Evolutionary conservation across 495 filamentous ascomycete genomes (phyloP), one percentile per base, ranked within the genome.

Genomic region (Talaromyces ruber): DNA sequence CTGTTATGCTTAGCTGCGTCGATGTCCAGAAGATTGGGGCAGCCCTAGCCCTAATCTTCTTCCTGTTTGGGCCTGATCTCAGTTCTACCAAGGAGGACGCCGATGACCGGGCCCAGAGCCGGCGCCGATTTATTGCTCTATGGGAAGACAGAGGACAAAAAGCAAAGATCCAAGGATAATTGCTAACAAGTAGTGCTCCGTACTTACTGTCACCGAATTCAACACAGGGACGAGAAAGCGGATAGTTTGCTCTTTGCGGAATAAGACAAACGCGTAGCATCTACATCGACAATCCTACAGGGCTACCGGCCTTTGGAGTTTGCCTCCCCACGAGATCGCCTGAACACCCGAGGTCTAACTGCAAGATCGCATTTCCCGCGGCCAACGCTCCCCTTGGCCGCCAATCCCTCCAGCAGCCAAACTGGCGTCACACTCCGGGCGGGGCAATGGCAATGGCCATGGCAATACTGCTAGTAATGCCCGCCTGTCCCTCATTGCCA

Each of bases 401-500:
- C 51, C 26, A 47, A 47, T 26, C 51, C 22, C 4, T 14, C 51
- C 51, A 54, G 21, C 51, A 69, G 74, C 79, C 77, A 76, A 71
- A 68, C 72, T 71, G 67, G 59, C 59, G 59, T 60, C 59, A 34
- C 59, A 30, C 39, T 50, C 37, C 59, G 39, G 43, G 59, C 59
- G 59, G 59, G 39, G 59, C 58, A 59, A 45, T 16, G 58, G 51
- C 22, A 54, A 54, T 54, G 51, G 22, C 24, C 26, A 28, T 54
- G 22, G 26, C 16, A 16, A 16, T 4, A 26, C 5, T 26, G 6
- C 3, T 53, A 3, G 79, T 85, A 74, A 78, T 82, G 79, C 81
- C 68, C 86, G 91, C 57, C 76, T 93, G 51, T 87, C 85, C 68
- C 83, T 92, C 73, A 92, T 95, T 74, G 87, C 88, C 65, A 82